Percentiles rank a stretch among this genome's conserved stretches.
Conservation (phyloP, 106 monocot species). For the Posidonia australis region DNA sequence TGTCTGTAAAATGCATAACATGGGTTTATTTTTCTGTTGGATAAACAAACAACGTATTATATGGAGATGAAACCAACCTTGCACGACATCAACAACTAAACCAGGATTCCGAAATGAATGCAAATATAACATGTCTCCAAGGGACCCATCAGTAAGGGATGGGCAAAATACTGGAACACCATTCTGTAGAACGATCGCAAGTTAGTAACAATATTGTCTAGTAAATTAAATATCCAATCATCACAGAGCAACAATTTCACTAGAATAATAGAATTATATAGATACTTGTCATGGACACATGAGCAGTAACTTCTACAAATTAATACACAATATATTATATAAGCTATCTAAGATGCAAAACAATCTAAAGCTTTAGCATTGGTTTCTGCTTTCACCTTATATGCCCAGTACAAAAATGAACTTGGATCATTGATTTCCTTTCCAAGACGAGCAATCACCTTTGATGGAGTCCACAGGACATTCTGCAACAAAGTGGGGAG, state of each 20-base stretch:
- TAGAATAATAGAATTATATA: no score
- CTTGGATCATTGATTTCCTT: constrained; percentile 89
- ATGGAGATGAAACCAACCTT: constrained; percentile 41
- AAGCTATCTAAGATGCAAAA: not conserved
- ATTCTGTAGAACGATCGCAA: not conserved
- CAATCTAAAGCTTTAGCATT: not conserved
- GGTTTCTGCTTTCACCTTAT: not conserved
- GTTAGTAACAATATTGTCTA: no score
- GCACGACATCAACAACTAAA: constrained; percentile 72
- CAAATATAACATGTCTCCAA: constrained; percentile 33
- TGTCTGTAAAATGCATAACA: constrained; percentile 39
- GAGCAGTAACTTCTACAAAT: no score
- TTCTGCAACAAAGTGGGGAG: constrained; percentile 24
- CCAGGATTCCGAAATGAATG: constrained; percentile 72
- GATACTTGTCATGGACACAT: no score
- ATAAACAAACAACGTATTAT: not conserved
- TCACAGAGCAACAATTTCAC: no score
- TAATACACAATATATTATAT: not conserved
- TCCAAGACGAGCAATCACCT: constrained; percentile 83
- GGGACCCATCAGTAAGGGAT: not conserved
- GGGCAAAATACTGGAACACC: not conserved
- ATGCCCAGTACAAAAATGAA: constrained; percentile 4
- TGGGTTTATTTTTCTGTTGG: not conserved
- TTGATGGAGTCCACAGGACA: constrained; percentile 78
- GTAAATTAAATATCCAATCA: no score